These are phyloP conservation scores for Primulina huaijiensis DNA, from an alignment of 257 asterid genomes.

Conservation along the genomic window DNA sequence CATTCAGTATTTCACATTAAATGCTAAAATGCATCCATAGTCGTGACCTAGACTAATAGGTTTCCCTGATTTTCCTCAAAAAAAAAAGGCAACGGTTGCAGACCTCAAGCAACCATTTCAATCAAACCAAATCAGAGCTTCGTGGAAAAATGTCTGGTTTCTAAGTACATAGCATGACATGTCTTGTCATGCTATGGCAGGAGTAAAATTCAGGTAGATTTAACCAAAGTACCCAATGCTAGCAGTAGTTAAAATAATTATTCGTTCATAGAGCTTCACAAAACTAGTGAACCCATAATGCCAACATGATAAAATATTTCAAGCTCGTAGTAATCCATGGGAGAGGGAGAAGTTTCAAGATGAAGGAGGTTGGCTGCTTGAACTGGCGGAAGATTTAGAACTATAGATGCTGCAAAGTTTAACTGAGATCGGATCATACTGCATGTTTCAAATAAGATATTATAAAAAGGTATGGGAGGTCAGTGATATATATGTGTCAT, in stretches of 20 bases:
- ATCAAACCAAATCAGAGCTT: neutral
- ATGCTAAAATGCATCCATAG: neutral
- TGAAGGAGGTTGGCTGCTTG: neutral
- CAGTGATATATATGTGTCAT: neutral
- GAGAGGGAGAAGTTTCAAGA: neutral
- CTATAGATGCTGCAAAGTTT: neutral
- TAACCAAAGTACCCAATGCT: neutral
- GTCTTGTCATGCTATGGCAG: neutral
- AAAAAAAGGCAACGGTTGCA: neutral
- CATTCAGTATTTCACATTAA: neutral
- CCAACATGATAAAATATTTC: neutral
- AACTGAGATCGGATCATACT: neutral
- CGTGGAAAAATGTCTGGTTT: neutral
- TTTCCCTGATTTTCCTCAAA: neutral
- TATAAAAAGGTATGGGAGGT: neutral
- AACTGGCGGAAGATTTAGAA: neutral
- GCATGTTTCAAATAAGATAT: neutral
- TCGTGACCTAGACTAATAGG: neutral
- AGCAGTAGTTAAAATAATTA: neutral
- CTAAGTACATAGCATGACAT: neutral
- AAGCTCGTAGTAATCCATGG: neutral
- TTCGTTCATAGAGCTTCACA: conserved; percentile 1
- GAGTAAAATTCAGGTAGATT: neutral
- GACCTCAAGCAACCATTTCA: neutral
- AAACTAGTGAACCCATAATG: neutral